Conservation (phyloP, 2,329 filamentous ascomycete genomes). For the Ascochyta rabiei region DNA sequence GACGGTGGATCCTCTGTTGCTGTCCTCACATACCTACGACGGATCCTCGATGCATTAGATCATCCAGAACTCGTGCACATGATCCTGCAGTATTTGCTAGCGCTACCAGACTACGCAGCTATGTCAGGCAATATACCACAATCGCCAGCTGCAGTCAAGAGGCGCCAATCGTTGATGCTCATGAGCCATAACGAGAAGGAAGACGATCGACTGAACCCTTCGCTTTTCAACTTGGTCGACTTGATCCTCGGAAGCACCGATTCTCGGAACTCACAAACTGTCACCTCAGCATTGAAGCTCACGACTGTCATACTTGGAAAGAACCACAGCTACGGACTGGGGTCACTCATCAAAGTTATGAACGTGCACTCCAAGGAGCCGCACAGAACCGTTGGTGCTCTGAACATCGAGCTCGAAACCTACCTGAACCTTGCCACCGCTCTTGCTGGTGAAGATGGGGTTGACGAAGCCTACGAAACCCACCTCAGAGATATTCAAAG, state of each 20-base stretch:
- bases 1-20: constrained; percentile 96
- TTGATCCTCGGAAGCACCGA: constrained; percentile 83
- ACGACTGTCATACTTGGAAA: constrained; percentile 84
- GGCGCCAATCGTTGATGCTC: constrained; percentile 87
- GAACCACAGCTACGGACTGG: constrained; percentile 85
- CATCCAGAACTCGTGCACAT: constrained; percentile 94
- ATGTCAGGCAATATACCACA: constrained; percentile 44
- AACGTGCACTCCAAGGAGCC: constrained; percentile 60
- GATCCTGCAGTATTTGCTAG: constrained; percentile 89
- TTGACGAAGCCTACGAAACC: constrained; percentile 74
- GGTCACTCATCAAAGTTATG: constrained; percentile 74
- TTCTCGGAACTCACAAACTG: constrained; percentile 85
- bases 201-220: constrained; percentile 77
- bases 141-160: constrained; percentile 70
- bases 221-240: constrained; percentile 92
- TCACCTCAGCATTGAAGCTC: constrained; percentile 85
- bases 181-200: constrained; percentile 79
- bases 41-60: constrained; percentile 88
- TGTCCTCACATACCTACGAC: constrained; percentile 88
- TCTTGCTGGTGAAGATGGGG: constrained; percentile 71
- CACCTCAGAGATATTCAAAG: constrained; percentile 74
- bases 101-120: constrained; percentile 66
- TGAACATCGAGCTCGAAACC: constrained; percentile 76
- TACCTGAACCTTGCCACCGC: constrained; percentile 71
- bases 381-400: constrained; percentile 72